Evolutionary conservation across 2,329 filamentous ascomycete species (phyloP), one percentile per base, ranked within the genome.

Genomic region (Cercospora brassicicola): DNA sequence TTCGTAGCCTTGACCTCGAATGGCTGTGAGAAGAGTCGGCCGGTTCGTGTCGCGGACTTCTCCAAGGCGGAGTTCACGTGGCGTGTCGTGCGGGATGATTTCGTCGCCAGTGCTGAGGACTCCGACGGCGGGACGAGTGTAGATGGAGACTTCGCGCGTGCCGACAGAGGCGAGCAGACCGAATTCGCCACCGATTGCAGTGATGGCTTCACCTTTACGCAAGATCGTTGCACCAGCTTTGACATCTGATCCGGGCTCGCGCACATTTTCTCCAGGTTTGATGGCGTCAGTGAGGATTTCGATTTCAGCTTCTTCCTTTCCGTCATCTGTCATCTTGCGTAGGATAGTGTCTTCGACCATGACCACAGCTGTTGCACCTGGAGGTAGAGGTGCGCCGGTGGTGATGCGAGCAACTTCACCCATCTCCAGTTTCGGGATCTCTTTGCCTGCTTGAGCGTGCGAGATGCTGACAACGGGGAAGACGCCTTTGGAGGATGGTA

Each of bases 291-390:
- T 93, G 1, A 96, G 83, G 42, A 99, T 94, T 78, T 96, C 92
- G 2, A 99, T 87, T 69, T 93, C 91, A 59, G 89, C 90, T 79
- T 99, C 95, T 80, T 99, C 95, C 61, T 85, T 85, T 0, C 89
- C 91, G 73, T 96, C 92, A 0, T 91, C 89, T 0, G 93, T 95
- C 79, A 88, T 88, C 1, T 87, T 89, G 68, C 87, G 88, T 4
- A 99, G 83, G 0, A 89, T 81, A 0, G 95, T 99, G 76, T 97
- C 95, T 81, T 99, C 95, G 0, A 99, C 95, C 93, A 96, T 98
- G 57, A 97, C 90, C 4, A 99, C 94, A 0, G 94, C 90, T 28
- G 92, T 96, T 1, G 95, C 93, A 0, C 94, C 93, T 0, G 89
- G 89, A 0, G 95, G 95, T 0, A 99, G 82, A 10, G 95, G 94